Conservation (phyloP, 345 rosid genomes). For the Sonneratia caseolaris region DNA sequence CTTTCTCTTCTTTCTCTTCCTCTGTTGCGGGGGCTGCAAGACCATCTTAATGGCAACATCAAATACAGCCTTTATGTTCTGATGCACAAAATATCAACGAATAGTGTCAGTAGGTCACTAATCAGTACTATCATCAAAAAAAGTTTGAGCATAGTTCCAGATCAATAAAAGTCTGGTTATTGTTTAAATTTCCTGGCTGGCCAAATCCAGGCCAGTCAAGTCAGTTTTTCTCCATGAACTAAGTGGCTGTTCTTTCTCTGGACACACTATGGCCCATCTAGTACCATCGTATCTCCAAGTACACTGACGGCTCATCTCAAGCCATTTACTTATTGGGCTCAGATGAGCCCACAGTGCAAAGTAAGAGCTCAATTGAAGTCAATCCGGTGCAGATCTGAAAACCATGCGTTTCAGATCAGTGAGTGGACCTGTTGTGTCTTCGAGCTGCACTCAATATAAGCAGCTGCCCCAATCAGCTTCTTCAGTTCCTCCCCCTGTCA, state of each 20-base stretch:
- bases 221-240: too few relatives aligned
- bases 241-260: too few relatives aligned
- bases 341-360: too few relatives aligned
- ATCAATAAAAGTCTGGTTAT: not conserved
- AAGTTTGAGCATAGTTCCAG: too few relatives aligned
- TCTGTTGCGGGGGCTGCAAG: conserved; percentile 46
- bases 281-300: too few relatives aligned
- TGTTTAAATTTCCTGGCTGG: too few relatives aligned
- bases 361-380: too few relatives aligned
- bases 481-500: conserved; percentile 19
- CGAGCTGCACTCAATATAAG: conserved; percentile 19
- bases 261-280: too few relatives aligned
- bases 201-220: too few relatives aligned
- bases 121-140: not conserved
- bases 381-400: not conserved
- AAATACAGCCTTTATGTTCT: conserved; percentile 47
- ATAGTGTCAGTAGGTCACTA: not conserved
- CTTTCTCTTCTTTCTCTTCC: conserved; percentile 38
- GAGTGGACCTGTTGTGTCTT: conserved; percentile 17
- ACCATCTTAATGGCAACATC: conserved; percentile 48
- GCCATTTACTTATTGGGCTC: too few relatives aligned
- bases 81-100: not conserved
- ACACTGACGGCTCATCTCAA: too few relatives aligned
- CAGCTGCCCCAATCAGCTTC: conserved; percentile 17
- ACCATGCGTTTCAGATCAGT: not conserved